Conservation (phyloP, 345 rosid species). For the Cardamine chenopodiifolia region DNA sequence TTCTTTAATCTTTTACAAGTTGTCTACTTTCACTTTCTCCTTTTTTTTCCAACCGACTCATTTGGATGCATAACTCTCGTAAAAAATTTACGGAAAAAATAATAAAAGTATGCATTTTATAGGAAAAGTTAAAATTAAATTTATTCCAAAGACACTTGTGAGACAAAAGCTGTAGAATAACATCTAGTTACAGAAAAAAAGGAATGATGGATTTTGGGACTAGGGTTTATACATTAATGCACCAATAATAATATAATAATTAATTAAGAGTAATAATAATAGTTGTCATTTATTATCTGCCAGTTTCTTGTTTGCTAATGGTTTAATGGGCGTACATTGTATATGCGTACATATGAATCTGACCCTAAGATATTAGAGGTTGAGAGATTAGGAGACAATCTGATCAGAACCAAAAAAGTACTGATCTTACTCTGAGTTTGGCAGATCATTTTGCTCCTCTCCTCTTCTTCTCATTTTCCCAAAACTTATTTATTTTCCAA, state of each 20-base stretch:
- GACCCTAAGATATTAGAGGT: conserved; percentile 39
- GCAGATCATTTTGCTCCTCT: conserved; percentile 30
- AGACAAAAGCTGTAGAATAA: conserved; percentile 45
- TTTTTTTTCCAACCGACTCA: neutral
- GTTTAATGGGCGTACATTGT: conserved; percentile 10
- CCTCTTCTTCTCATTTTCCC: neutral
- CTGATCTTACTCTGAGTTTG: conserved; percentile 31
- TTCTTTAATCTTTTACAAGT: neutral
- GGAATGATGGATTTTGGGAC: conserved; percentile 45
- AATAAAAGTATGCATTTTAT: neutral
- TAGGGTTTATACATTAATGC: conserved; percentile 35
- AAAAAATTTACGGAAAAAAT: too few relatives aligned
- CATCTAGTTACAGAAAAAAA: conserved; percentile 39
- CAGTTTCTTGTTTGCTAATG: conserved; percentile 43
- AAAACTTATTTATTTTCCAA: neutral
- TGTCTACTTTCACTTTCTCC: neutral
- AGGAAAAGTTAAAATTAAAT: neutral
- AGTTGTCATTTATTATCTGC: conserved; percentile 36
- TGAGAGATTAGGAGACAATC: conserved; percentile 40
- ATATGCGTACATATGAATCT: conserved; percentile 27
- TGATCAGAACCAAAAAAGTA: conserved; percentile 34
- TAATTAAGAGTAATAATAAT: conserved; percentile 8
- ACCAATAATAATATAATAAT: conserved; percentile 22
- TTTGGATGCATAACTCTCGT: too few relatives aligned
- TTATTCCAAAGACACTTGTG: conserved; percentile 24